phyloP scores from a whole-genome alignment of 768 basidiomycete species.

The Clitopilus passeckerianus region DNA sequence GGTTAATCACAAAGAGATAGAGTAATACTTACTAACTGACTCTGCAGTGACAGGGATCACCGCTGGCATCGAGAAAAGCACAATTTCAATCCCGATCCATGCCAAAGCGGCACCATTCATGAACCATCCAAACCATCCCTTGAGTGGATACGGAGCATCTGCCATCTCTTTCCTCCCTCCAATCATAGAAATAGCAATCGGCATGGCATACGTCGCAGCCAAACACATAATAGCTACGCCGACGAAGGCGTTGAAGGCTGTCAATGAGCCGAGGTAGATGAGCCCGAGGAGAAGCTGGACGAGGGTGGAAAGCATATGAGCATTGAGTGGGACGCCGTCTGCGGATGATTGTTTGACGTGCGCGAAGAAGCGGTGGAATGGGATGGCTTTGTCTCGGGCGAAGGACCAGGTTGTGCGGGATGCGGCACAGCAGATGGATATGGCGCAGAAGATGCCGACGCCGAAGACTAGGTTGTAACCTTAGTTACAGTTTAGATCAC shows the following conservation, averaged over 20 bases:
- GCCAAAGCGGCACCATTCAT: constrained; percentile 49
- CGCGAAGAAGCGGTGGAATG: constrained; percentile 43
- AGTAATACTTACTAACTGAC: constrained; percentile 38
- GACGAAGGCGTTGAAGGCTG: constrained; percentile 66
- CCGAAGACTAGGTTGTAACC: constrained; percentile 39
- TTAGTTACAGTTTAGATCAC: background rate
- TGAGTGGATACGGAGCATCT: constrained; percentile 49
- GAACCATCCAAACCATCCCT: constrained; percentile 31
- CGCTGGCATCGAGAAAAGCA: constrained; percentile 67
- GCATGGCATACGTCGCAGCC: constrained; percentile 60
- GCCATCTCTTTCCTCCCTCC: constrained; percentile 36
- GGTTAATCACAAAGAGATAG: background rate
- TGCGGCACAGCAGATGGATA: constrained; percentile 63
- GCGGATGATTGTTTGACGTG: constrained; percentile 20
- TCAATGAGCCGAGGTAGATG: constrained; percentile 56
- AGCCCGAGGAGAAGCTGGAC: constrained; percentile 59
- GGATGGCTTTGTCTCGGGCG: constrained; percentile 62
- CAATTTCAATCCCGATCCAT: constrained; percentile 60
- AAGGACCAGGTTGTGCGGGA: constrained; percentile 72
- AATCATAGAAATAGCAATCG: constrained; percentile 47
- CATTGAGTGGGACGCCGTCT: constrained; percentile 51
- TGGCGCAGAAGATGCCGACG: constrained; percentile 54
- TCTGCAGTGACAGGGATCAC: constrained; percentile 46
- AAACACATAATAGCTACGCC: constrained; percentile 65
- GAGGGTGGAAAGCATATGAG: constrained; percentile 51